Percentiles rank a stretch among this genome's conserved stretches.
Conservation (phyloP, 2,329 filamentous ascomycete species). For the Podosphaera xanthii region DNA sequence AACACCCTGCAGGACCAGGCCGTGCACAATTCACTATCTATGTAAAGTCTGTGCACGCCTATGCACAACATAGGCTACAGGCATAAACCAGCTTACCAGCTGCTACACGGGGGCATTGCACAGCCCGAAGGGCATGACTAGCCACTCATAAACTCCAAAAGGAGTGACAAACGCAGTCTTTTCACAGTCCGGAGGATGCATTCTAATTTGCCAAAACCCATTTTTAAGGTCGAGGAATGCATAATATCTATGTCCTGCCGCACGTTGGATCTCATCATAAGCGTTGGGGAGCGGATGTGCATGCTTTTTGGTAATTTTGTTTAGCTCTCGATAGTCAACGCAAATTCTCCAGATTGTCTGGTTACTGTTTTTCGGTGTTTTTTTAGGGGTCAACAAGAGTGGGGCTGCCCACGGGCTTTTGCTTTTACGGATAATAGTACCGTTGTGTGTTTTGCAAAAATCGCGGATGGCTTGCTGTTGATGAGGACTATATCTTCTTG, state of each 20-base stretch:
- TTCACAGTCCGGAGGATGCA: background rate
- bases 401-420: background rate
- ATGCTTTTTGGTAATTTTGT: background rate
- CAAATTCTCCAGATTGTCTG: background rate
- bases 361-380: background rate
- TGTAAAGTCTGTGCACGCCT: too few species aligned
- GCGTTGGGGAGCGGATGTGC: background rate
- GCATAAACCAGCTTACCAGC: too few species aligned
- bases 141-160: background rate
- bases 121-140: background rate
- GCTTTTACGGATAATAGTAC: background rate
- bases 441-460: background rate
- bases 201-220: background rate
- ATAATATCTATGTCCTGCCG: background rate
- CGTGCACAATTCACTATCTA: too few species aligned
- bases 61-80: too few species aligned
- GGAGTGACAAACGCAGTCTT: background rate
- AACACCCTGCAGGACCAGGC: too few species aligned
- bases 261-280: background rate
- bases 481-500: background rate
- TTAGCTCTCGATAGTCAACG: background rate
- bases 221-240: background rate
- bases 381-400: background rate
- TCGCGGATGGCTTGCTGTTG: background rate
- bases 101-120: too few species aligned